These are phyloP conservation scores for Colletotrichum coccodes DNA, from an alignment of 2,329 filamentous ascomycete species.

Conservation along the genomic window DNA sequence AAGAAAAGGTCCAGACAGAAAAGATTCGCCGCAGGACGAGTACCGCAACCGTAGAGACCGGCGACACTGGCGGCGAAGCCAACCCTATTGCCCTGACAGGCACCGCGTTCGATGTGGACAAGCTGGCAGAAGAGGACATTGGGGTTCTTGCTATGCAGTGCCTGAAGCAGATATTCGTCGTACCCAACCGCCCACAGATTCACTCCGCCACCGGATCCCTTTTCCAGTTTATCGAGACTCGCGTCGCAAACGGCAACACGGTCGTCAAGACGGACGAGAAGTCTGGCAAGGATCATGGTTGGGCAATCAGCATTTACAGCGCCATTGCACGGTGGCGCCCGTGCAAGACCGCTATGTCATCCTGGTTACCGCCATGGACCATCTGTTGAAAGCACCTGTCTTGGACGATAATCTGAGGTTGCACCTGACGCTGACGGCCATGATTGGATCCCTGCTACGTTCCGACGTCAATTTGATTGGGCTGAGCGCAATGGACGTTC, in stretches of 20 bases:
- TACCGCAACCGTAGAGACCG: conserved; percentile 79
- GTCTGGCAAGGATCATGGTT: conserved; percentile 65
- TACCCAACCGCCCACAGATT: conserved; percentile 84
- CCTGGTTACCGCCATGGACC: conserved; percentile 83
- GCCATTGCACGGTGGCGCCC: conserved; percentile 85
- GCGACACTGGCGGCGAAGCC: conserved; percentile 71
- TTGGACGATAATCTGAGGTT: conserved; percentile 77
- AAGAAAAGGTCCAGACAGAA: conserved; percentile 76
- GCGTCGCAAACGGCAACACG: conserved; percentile 60
- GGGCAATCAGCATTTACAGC: conserved; percentile 85
- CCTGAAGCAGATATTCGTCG: conserved; percentile 85
- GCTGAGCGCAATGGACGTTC: conserved; percentile 93
- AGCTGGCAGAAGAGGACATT: conserved; percentile 88
- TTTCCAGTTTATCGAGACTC: conserved; percentile 77
- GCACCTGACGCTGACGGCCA: conserved; percentile 78
- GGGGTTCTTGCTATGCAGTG: conserved; percentile 86
- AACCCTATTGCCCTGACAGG: conserved; percentile 80
- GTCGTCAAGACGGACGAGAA: conserved; percentile 61
- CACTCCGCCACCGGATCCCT: conserved; percentile 79
- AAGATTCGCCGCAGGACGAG: conserved; percentile 78
- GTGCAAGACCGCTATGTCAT: conserved; percentile 96
- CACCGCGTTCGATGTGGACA: conserved; percentile 88
- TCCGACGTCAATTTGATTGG: conserved; percentile 95
- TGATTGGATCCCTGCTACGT: conserved; percentile 84
- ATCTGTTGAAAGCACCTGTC: conserved; percentile 74